phyloP scores from a whole-genome alignment of 495 filamentous ascomycete species.

The Symbiotaphrina buchneri region DNA sequence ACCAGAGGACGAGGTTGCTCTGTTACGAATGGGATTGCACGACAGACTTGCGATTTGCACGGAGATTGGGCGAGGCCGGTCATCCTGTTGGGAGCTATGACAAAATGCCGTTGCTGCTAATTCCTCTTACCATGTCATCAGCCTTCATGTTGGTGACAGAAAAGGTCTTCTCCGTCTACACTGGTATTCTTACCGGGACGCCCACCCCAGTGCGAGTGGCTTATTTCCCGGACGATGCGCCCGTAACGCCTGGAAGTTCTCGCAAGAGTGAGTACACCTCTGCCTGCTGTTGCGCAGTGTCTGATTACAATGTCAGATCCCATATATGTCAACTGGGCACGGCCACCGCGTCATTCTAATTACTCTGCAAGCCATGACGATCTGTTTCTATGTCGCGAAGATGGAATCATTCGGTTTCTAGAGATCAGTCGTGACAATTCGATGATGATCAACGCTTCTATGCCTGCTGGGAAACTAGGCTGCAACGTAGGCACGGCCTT shows the following conservation, averaged over 20 bases:
- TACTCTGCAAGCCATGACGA: conserved; percentile 40
- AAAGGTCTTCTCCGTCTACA: conserved; percentile 33
- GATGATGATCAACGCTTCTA: conserved; percentile 21
- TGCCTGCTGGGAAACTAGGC: conserved; percentile 31
- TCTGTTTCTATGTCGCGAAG: conserved; percentile 61
- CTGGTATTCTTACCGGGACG: conserved; percentile 26
- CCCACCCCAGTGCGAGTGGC: conserved; percentile 19
- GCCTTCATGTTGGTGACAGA: conserved; percentile 42
- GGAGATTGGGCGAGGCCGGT: not conserved
- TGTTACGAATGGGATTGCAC: conserved; percentile 59
- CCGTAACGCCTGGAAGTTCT: too few species aligned
- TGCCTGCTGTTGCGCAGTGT: not conserved
- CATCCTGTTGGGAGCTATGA: conserved; percentile 17
- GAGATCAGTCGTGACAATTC: conserved; percentile 31
- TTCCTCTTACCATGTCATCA: conserved; percentile 39
- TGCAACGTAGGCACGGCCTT: conserved; percentile 44
- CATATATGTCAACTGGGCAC: conserved; percentile 43
- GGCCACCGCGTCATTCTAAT: conserved; percentile 34
- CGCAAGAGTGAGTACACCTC: not conserved
- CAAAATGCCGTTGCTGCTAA: conserved; percentile 39
- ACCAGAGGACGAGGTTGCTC: conserved; percentile 34
- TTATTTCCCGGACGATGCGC: conserved; percentile 11
- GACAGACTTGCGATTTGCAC: too few species aligned
- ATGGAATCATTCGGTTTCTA: conserved; percentile 47
- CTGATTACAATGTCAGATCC: conserved; percentile 5